Conservation (phyloP, 352 stramenopile species). For the Phytophthora quininea region DNA sequence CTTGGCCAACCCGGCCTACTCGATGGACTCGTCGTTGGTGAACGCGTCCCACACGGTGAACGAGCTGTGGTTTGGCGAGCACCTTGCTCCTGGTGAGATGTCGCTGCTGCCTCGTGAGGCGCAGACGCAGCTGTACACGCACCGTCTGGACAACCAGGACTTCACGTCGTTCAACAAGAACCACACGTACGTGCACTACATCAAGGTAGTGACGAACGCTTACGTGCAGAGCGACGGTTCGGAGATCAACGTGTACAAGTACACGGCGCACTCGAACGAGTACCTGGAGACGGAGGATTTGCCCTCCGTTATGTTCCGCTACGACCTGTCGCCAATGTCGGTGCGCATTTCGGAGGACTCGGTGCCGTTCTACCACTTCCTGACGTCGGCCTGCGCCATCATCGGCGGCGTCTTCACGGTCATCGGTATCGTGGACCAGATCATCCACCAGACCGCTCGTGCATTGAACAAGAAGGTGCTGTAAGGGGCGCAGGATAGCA, state of each 20-base stretch:
- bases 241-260: constrained; percentile 87
- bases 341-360: constrained; percentile 94
- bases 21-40: constrained; percentile 83
- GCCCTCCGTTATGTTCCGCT: constrained; percentile 92
- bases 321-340: constrained; percentile 92
- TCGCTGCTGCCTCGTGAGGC: constrained; percentile 88
- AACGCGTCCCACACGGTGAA: constrained; percentile 97
- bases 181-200: constrained; percentile 98
- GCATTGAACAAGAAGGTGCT: constrained; percentile 91
- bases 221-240: constrained; percentile 75
- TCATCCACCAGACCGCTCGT: constrained; percentile 86
- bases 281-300: constrained; percentile 88
- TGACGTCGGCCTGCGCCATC: constrained; percentile 95
- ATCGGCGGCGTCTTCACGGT: constrained; percentile 96
- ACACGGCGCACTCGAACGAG: constrained; percentile 90
- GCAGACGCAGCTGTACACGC: constrained; percentile 92
- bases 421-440: constrained; percentile 93
- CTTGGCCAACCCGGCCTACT: constrained; percentile 95
- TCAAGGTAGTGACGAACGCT: constrained; percentile 97
- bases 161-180: constrained; percentile 94
- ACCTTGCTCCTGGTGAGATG: constrained; percentile 53
- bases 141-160: constrained; percentile 91
- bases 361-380: constrained; percentile 95
- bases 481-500: constrained; percentile 40
- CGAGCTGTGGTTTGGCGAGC: constrained; percentile 96